phyloP scores from a whole-genome alignment of 140 eudicot genomes.

The Senecio squalidus region DNA sequence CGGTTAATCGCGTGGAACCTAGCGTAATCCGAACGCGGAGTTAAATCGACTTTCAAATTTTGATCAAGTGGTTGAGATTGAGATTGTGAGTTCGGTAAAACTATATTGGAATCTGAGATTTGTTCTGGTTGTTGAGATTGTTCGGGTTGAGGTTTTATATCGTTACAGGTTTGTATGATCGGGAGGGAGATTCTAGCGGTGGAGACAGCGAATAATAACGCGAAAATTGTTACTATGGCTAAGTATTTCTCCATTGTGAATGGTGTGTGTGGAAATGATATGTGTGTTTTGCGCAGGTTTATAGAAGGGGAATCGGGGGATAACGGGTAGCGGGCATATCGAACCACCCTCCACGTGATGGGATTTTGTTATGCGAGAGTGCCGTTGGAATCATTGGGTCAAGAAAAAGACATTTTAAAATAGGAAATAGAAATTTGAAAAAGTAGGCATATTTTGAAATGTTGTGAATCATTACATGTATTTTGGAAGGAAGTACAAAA shows the following conservation, averaged over 20 bases:
- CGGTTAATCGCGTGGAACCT: neutral
- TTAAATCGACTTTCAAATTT: neutral
- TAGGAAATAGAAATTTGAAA: too few species aligned
- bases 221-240: slow-evolving; percentile 12
- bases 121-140: too few species aligned
- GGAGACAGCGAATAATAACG: slow-evolving; percentile 29
- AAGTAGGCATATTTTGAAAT: too few species aligned
- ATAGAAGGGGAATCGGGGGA: slow-evolving; percentile 7
- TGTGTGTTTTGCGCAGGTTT: neutral
- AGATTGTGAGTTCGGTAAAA: too few species aligned
- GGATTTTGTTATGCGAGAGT: slow-evolving; percentile 23
- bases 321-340: slow-evolving; percentile 37
- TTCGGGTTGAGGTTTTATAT: too few species aligned
- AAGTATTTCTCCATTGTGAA: slow-evolving; percentile 20
- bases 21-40: neutral
- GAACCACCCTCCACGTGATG: slow-evolving; percentile 31
- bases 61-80: too few species aligned
- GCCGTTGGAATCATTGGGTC: slow-evolving; percentile 32
- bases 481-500: too few species aligned
- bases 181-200: slow-evolving; percentile 25
- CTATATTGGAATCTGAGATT: neutral
- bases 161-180: too few species aligned
- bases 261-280: neutral
- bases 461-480: too few species aligned
- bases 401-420: too few species aligned